Conservation (phyloP, 257 asterid species). For the Gardenia jasminoides region DNA sequence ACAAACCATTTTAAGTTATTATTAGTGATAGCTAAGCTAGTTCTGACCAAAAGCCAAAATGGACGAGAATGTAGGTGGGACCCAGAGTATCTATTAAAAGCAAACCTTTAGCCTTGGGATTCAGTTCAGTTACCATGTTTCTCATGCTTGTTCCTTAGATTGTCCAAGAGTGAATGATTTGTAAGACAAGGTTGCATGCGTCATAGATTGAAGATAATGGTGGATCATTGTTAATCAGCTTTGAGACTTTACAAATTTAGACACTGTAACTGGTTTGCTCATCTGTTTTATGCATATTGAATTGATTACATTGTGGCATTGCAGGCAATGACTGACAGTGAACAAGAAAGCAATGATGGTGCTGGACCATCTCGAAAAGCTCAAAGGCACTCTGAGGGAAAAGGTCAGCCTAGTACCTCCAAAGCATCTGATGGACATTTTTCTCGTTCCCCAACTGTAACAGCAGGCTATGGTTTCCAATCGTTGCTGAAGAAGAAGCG, state of each 20-base stretch:
- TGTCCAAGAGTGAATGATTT: background rate
- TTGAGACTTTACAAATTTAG: background rate
- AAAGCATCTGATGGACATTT: slow-evolving; percentile 48
- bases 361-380: slow-evolving; percentile 73
- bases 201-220: background rate
- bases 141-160: background rate
- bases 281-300: slow-evolving; percentile 8
- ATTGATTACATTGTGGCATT: slow-evolving; percentile 30
- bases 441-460: slow-evolving; percentile 44
- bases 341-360: slow-evolving; percentile 83
- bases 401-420: slow-evolving; percentile 53
- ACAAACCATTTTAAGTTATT: no score
- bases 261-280: background rate
- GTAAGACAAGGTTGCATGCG: background rate
- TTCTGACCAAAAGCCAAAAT: no score
- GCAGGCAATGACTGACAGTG: slow-evolving; percentile 88
- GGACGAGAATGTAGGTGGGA: no score
- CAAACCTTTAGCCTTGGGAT: background rate
- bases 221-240: background rate
- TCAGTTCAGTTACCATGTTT: background rate
- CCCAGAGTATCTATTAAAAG: background rate
- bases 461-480: slow-evolving; percentile 54
- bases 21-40: no score
- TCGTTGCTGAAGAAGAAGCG: slow-evolving; percentile 78
- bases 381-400: slow-evolving; percentile 72